A percentile compares a stretch with the other conserved stretches of the same genome.
Conservation (phyloP, 805 yeast species). For the Wickerhamiella azymoides region DNA sequence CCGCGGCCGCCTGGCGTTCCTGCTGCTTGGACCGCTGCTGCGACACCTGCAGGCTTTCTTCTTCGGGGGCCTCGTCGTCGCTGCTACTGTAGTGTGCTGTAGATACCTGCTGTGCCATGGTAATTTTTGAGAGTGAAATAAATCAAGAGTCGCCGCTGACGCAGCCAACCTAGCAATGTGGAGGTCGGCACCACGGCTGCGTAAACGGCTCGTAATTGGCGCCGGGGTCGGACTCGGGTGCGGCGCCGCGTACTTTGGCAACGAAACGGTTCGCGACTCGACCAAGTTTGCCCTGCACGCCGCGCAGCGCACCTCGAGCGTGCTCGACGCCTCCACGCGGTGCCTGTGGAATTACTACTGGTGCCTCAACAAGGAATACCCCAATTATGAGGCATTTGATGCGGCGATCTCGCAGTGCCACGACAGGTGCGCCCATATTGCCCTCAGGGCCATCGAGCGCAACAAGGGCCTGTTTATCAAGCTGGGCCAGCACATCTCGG, state of each 20-base stretch:
- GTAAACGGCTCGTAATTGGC: not conserved
- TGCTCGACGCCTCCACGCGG: slow-evolving; percentile 24
- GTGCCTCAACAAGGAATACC: slow-evolving; percentile 35
- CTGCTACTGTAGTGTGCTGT: not conserved
- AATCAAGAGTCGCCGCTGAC: no score
- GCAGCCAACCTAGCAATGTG: no score
- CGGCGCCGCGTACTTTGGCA: slow-evolving; percentile 14
- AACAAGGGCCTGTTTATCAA: slow-evolving; percentile 93
- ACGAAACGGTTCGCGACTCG: slow-evolving; percentile 17
- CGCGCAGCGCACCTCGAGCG: slow-evolving; percentile 21
- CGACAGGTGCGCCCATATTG: slow-evolving; percentile 57
- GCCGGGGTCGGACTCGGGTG: not conserved
- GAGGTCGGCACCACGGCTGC: not conserved
- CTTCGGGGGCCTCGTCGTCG: slow-evolving; percentile 27
- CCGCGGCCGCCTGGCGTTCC: not conserved
- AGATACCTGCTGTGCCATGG: not conserved
- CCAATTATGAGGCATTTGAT: slow-evolving; percentile 32
- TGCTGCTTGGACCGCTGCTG: slow-evolving; percentile 7
- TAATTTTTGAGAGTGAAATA: no score
- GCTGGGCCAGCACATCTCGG: slow-evolving; percentile 87
- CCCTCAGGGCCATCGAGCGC: slow-evolving; percentile 60
- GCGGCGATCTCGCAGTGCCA: slow-evolving; percentile 55
- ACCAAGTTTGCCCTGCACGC: slow-evolving; percentile 19
- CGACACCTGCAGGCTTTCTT: slow-evolving; percentile 19
- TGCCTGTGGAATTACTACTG: slow-evolving; percentile 62